Conservation (phyloP, 2,329 filamentous ascomycete species). For the Arthroderma sp. region DNA sequence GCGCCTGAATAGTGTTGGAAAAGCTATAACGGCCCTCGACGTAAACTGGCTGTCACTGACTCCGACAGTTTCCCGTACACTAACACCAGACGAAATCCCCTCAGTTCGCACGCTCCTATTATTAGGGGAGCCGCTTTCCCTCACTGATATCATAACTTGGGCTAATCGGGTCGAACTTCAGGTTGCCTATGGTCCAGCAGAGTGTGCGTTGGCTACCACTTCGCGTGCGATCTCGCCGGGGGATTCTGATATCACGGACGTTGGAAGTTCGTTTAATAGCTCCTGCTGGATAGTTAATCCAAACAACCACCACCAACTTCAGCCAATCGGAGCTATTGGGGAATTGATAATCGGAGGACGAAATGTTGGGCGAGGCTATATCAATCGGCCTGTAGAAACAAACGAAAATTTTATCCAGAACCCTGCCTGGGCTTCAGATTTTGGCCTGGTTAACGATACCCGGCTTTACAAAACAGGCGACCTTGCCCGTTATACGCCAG, state of each 20-base stretch:
- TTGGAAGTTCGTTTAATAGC: too few relatives aligned
- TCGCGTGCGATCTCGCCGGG: too few relatives aligned
- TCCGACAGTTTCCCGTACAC: constrained; percentile 39
- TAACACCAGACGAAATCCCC: constrained; percentile 32
- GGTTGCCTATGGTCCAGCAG: constrained; percentile 20
- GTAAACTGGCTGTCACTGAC: constrained; percentile 40
- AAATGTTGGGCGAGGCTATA: constrained; percentile 24
- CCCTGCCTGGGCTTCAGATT: constrained; percentile 9
- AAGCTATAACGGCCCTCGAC: neutral
- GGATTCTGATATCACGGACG: too few relatives aligned
- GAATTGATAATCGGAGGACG: constrained; percentile 37
- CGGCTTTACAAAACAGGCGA: constrained; percentile 16
- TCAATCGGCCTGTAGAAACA: constrained; percentile 14
- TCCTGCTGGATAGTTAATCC: constrained; percentile 2
- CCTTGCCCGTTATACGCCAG: constrained; percentile 11
- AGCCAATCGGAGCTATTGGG: constrained; percentile 43
- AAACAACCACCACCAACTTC: constrained; percentile 21
- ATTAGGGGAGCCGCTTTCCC: constrained; percentile 33
- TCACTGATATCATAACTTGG: constrained; percentile 32
- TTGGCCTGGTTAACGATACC: neutral
- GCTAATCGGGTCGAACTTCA: constrained; percentile 21
- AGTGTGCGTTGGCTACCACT: neutral
- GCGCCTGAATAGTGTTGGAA: constrained; percentile 32
- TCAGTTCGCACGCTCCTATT: constrained; percentile 29
- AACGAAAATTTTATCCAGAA: constrained; percentile 10